Base-by-base conservation (phyloP, 345 rosid species). In the Acer saccharum region DNA sequence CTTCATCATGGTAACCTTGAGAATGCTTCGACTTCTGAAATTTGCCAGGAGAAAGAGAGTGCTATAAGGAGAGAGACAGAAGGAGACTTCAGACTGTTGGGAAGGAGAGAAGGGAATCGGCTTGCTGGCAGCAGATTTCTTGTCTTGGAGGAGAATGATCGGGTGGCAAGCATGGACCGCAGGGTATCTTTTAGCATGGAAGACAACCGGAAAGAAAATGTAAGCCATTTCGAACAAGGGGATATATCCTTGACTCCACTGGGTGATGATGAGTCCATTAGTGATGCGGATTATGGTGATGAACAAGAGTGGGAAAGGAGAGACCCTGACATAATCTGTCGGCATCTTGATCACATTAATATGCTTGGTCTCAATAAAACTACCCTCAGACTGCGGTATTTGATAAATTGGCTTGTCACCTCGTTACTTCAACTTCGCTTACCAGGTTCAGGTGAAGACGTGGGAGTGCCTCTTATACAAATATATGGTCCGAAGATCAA, bases 321-420 rank as follows among this genome's bases (percentile, higher is more conserved):
- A 78, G 98, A 94, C 69, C 90, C 97, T 4, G 97, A 92, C 87
- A 86, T 92, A 67, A 78, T 86, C 66, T 92, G 97, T 78, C 84
- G 83, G 67, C 92, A 94, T 83, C 86, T 94, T 18, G 95, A 94
- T 82, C 97, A 94, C 58, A 86, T 92, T 74, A 87, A 91, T 23
- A 84, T 85, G 84, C 74, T 94, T 68, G 97, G 97, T 27, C 95
- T 94, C 69, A 94, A 92, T 76, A 94, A 82, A 87, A 92, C 94
- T 44, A 89, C 95, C 10, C 87, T 85, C 14, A 87, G 97, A 73
- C 86, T 90, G 23, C 88, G 97, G 29, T 94, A 85, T 84, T 86
- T 94, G 57, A 84, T 89, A 29, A 94, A 94, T 78, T 94, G 97
- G 97, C 94, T 94, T 23, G 97, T 91, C 66, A 89, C 93, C 48